Conservation (phyloP, 768 basidiomycete species). For the Tulasnella sp. region DNA sequence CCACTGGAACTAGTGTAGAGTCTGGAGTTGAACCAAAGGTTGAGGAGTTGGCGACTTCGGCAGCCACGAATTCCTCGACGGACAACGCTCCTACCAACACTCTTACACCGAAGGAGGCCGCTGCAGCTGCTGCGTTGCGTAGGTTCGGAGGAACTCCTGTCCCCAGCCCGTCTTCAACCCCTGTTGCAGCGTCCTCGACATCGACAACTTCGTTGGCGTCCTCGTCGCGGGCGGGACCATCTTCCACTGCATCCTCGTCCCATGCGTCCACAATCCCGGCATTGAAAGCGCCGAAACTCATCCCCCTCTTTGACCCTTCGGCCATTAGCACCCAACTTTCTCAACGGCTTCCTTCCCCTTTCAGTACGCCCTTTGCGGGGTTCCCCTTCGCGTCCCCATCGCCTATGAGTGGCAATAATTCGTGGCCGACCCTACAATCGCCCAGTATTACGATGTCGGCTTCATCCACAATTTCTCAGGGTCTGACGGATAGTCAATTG, state of each 20-base stretch:
- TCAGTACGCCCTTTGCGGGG: background rate
- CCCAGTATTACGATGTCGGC: background rate
- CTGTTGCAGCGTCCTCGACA: slow-evolving; percentile 14
- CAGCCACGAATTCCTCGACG: slow-evolving; percentile 24
- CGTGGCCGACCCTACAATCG: slow-evolving; percentile 1
- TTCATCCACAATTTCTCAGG: slow-evolving; percentile 31
- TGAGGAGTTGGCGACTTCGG: slow-evolving; percentile 17
- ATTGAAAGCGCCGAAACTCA: slow-evolving; percentile 21
- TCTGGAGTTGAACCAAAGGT: slow-evolving; percentile 10
- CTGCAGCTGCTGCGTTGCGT: slow-evolving; percentile 56
- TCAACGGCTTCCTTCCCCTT: slow-evolving; percentile 10
- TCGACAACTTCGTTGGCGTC: slow-evolving; percentile 15
- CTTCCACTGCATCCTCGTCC: slow-evolving; percentile 14
- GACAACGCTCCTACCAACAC: slow-evolving; percentile 19
- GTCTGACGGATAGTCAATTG: slow-evolving; percentile 52
- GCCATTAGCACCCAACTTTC: slow-evolving; percentile 12
- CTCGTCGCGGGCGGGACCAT: slow-evolving; percentile 13
- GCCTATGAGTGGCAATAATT: slow-evolving; percentile 13
- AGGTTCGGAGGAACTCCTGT: slow-evolving; percentile 28
- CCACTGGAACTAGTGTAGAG: slow-evolving; percentile 11
- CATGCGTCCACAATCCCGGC: slow-evolving; percentile 5
- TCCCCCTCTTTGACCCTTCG: slow-evolving; percentile 35
- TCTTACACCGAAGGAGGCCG: slow-evolving; percentile 40
- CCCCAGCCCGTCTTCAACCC: slow-evolving; percentile 18
- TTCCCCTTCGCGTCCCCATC: slow-evolving; percentile 9